Base-by-base conservation (phyloP, 208 protist genomes). In the Vickermania ingenoplastis region DNA sequence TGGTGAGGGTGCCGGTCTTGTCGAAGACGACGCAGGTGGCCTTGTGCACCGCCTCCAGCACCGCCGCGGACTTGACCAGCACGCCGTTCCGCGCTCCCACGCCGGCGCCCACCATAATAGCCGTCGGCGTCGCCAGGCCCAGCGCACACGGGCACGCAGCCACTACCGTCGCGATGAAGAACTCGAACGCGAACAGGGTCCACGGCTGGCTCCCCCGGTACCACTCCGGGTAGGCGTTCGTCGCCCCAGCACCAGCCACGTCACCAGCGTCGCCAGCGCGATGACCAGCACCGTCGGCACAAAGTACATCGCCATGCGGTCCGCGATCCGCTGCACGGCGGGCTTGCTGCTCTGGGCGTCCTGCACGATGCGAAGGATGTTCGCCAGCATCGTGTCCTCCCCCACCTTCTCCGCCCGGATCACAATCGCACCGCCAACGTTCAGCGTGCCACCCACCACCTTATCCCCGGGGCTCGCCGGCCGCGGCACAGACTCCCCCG, bases 121-220 rank as follows among this genome's bases (percentile, higher is more conserved):
- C 96, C 1, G 97, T 99, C 0, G 97, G 97, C 26, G 96, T 98
- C 0, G 96, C 97, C 4, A 98, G 79, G 14, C 97, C 97, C 14
- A 99, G 66, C 25, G 97, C 90, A 68, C 97, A 99, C n/a, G 97
- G 97, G 67, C 97, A 99, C 17, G 97, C 94, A 2, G 97, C 91
- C 0, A 99, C 96, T 49, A 98, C 63, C 1, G 96, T 95, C 1
- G 95, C 67, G 45, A 98, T 97, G 45, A 88, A 91, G 61, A 98
- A 98, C 55, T 90, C 71, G n/a, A 99, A 74, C 1, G 94, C 83
- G 67, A 97, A 97, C 23, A 89, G 66, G 22, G 79, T 63, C 45
- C 53, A 61, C 5, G 75, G 73, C 3, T 63, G 30, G 17, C 61
- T 61, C 22, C 71, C 45, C 25, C 76, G 79, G 82, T 85, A 95